Evolutionary conservation across 73 alveolate genomes (phyloP).

Genomic region (Paramecium pentaurelia): DNA sequence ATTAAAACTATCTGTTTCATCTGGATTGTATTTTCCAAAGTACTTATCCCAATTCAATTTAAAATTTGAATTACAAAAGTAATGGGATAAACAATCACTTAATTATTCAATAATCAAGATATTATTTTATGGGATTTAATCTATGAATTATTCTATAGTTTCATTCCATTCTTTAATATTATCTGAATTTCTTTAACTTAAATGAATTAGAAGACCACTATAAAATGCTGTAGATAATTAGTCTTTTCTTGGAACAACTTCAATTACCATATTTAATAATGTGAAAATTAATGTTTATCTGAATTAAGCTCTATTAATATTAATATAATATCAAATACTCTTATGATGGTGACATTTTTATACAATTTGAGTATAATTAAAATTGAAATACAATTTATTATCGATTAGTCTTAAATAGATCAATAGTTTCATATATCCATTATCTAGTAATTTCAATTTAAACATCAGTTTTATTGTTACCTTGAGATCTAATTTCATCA

Average conservation of each 20-base stretch:
- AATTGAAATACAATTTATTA: neutral
- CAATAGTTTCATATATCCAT: slow-evolving; percentile 38
- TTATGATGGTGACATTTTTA: neutral
- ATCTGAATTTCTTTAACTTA: neutral
- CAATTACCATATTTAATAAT: neutral
- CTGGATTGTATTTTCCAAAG: neutral
- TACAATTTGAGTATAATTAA: neutral
- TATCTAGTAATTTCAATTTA: slow-evolving; percentile 8
- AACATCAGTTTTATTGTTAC: neutral
- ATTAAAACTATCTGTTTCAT: neutral
- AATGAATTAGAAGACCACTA: neutral
- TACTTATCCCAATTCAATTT: neutral
- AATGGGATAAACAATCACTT: slow-evolving; percentile 23
- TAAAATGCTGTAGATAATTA: neutral
- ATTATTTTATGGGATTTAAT: neutral
- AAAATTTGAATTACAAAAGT: neutral
- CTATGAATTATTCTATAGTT: neutral
- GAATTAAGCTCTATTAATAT: neutral
- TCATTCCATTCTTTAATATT: slow-evolving; percentile 11
- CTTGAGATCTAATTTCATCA: neutral
- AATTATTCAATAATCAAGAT: neutral
- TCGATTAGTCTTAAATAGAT: slow-evolving; percentile 7
- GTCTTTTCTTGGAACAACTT: neutral
- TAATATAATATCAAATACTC: neutral
- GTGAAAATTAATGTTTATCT: neutral